Evolutionary conservation across 164 flowering plant genomes (phyloP).

Genomic region (Echeveria elegans): DNA sequence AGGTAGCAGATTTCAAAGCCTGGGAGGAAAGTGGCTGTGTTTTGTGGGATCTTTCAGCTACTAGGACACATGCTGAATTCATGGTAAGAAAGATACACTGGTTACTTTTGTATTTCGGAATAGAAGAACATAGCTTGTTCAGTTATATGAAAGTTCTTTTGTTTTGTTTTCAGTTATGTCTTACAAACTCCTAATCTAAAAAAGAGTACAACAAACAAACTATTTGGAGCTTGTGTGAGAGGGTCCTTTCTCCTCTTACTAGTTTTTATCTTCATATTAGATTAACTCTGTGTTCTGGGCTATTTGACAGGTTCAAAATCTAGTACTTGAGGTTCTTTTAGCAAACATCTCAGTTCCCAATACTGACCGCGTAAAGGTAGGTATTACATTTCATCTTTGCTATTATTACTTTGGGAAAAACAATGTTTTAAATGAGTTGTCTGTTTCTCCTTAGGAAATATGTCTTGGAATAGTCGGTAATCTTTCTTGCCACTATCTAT

Average conservation of each 20-base stretch:
- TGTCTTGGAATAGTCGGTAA: conserved; percentile 84
- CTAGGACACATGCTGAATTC: conserved; percentile 65
- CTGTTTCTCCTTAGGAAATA: conserved; percentile 47
- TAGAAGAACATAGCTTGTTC: background rate
- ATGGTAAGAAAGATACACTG: conserved; percentile 56
- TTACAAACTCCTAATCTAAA: too few relatives aligned
- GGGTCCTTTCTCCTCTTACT: too few relatives aligned
- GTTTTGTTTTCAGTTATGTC: too few relatives aligned
- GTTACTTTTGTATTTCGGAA: background rate
- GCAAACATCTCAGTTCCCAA: conserved; percentile 49
- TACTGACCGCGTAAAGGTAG: conserved; percentile 60
- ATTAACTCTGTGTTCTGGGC: too few relatives aligned
- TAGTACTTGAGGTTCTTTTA: conserved; percentile 70
- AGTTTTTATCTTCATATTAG: too few relatives aligned
- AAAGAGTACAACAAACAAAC: too few relatives aligned
- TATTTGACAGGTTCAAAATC: conserved; percentile 54
- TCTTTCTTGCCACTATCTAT: conserved; percentile 80
- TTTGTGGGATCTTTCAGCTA: conserved; percentile 93
- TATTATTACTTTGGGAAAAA: background rate
- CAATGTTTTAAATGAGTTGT: too few relatives aligned
- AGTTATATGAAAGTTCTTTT: too few relatives aligned
- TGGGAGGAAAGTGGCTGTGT: conserved; percentile 96
- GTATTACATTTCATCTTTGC: conserved; percentile 2
- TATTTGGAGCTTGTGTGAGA: too few relatives aligned
- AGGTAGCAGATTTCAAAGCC: conserved; percentile 27